Evolutionary conservation across 352 stramenopile species (phyloP), one percentile per base, ranked within the genome.

Genomic region (Phytophthora syringae): DNA sequence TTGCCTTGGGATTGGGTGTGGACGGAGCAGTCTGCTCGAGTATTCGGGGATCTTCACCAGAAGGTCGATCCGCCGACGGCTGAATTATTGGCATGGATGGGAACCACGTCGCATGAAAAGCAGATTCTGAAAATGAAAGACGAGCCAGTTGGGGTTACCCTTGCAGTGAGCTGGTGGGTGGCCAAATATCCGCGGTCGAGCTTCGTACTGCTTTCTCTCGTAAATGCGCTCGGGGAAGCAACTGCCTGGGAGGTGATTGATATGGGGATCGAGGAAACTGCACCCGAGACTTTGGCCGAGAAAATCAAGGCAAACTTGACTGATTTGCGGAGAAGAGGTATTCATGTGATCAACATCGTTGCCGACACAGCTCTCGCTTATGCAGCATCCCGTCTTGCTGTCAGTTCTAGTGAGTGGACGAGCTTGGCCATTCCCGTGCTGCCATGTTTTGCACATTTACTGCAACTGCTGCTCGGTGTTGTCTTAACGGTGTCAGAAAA

Each of bases 341-440:
- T 92, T 5, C 63, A 77, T n/a, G 63, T 94, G 40, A 88, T 94
- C 39, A 89, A 77, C 27, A 89, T 94, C 56, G 83, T 93, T 53
- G 72, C 79, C 0, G 84, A 93, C 34, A 74, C 79, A 4, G 58
- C 61, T 7, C 60, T 82, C n/a, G 48, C 58, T 9, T 81, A 79
- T 47, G 52, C 65, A 16, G 77, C 79, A 10, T 78, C 82, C 32
- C 75, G 72, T 22, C 65, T 83, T 57, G 74, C 73, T 6, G 67
- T 89, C 18, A 77, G 58, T 37, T 72, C 77, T 0, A 67, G 66
- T 11, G 67, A 74, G 36, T 70, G 64, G 48, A 65, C 72, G 48
- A 81, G 64, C 65, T 55, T 79, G 34, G 75, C 74, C 4, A 82
- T 89, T n/a, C 71, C 79, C 21, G 79, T 90, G 18, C 18, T 88